Percentiles rank a stretch among this genome's conserved stretches.
These are phyloP conservation scores for Wallemia hederae DNA, from an alignment of 1,284 basidiomycete species.

Conservation along the genomic window DNA sequence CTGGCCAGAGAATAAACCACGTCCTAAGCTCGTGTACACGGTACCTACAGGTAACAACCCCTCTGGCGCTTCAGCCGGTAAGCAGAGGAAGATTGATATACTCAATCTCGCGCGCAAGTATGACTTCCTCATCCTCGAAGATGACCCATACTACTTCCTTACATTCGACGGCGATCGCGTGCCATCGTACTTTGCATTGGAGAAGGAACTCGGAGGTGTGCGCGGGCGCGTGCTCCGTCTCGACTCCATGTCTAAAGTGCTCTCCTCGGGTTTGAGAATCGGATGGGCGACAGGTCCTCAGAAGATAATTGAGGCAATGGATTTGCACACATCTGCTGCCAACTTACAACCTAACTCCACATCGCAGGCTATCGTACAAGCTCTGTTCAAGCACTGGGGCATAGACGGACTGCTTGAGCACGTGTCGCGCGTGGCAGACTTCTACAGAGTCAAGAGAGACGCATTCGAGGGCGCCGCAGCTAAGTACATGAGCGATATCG, in stretches of 20 bases:
- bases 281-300: constrained; percentile 60
- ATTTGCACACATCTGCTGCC: constrained; percentile 31
- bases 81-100: constrained; percentile 44
- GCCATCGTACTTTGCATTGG: constrained; percentile 51
- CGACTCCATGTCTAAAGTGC: constrained; percentile 63
- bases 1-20: constrained; percentile 35
- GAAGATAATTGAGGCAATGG: constrained; percentile 39
- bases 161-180: constrained; percentile 20
- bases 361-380: constrained; percentile 41
- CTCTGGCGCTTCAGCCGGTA: constrained; percentile 42
- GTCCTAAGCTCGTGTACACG: constrained; percentile 59
- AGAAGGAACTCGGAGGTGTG: constrained; percentile 17
- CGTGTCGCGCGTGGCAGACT: constrained; percentile 32
- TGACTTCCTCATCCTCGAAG: constrained; percentile 60
- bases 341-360: constrained; percentile 54
- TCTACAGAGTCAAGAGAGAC: constrained; percentile 51
- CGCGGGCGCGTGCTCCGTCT: constrained; percentile 44
- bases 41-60: constrained; percentile 38
- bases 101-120: constrained; percentile 42
- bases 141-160: constrained; percentile 14
- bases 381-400: constrained; percentile 38
- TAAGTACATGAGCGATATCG: constrained; percentile 41
- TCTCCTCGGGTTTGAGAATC: constrained; percentile 38
- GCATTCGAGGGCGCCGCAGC: constrained; percentile 47
- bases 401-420: constrained; percentile 42